Evolutionary conservation across 1,139 yeast species (phyloP).

Genomic region (Yamadazyma sp.): DNA sequence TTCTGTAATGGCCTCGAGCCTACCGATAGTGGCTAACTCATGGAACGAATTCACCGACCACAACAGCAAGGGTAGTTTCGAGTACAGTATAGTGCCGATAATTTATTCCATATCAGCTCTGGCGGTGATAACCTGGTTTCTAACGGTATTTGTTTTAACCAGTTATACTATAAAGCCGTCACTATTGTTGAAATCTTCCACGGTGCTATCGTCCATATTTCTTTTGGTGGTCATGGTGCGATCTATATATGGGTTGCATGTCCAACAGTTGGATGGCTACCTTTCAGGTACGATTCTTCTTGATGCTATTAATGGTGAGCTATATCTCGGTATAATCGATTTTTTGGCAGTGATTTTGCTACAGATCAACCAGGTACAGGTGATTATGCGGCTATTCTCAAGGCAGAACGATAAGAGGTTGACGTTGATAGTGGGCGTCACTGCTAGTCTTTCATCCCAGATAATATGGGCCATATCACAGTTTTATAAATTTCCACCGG

Average conservation of each 20-base stretch:
- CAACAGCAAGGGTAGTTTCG: slow-evolving; percentile 44
- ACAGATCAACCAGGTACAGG: slow-evolving; percentile 75
- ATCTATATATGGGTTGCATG: slow-evolving; percentile 43
- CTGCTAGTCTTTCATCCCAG: slow-evolving; percentile 59
- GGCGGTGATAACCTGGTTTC: slow-evolving; percentile 63
- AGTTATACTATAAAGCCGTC: slow-evolving; percentile 59
- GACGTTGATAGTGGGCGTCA: slow-evolving; percentile 61
- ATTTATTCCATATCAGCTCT: slow-evolving; percentile 63
- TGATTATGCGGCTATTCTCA: slow-evolving; percentile 68
- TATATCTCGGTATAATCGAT: slow-evolving; percentile 59
- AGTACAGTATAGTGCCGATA: slow-evolving; percentile 59
- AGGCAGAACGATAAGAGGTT: slow-evolving; percentile 70
- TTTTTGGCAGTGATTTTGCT: slow-evolving; percentile 59
- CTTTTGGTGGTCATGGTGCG: slow-evolving; percentile 50
- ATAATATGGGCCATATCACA: slow-evolving; percentile 69
- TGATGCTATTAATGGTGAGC: slow-evolving; percentile 43
- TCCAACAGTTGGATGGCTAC: slow-evolving; percentile 56
- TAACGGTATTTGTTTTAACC: slow-evolving; percentile 63
- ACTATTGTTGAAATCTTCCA: slow-evolving; percentile 42
- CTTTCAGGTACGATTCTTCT: slow-evolving; percentile 55
- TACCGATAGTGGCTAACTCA: slow-evolving; percentile 39
- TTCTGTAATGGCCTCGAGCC: slow-evolving; percentile 24
- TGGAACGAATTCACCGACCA: slow-evolving; percentile 41
- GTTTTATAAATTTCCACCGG: slow-evolving; percentile 37
- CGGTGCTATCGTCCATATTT: slow-evolving; percentile 53